These are phyloP conservation scores for Microdochium bolleyi DNA, from an alignment of 2,329 filamentous ascomycete species.

Conservation along the genomic window DNA sequence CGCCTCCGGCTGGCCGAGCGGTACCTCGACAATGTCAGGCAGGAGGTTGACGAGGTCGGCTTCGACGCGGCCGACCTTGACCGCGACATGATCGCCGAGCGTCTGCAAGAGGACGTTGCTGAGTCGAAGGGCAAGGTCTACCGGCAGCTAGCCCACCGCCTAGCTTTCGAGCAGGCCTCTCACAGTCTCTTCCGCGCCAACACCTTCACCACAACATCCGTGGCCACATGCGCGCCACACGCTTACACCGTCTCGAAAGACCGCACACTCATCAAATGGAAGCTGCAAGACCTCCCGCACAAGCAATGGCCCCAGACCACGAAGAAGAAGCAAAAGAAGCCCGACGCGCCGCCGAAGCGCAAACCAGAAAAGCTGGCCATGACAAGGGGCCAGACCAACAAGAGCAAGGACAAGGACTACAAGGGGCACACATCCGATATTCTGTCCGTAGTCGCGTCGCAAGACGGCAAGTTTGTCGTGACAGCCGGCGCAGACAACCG, in stretches of 20 bases:
- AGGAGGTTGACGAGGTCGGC: conserved; percentile 73
- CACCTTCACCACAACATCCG: conserved; percentile 67
- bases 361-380: conserved; percentile 56
- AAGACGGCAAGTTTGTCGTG: conserved; percentile 83
- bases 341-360: conserved; percentile 48
- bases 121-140: conserved; percentile 89
- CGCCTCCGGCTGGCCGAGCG: conserved; percentile 81
- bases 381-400: conserved; percentile 53
- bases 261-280: conserved; percentile 80
- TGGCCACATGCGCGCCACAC: conserved; percentile 72
- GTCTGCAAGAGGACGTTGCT: conserved; percentile 84
- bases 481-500: conserved; percentile 82
- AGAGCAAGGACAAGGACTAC: conserved; percentile 55
- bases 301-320: conserved; percentile 53
- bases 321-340: conserved; percentile 49
- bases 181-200: conserved; percentile 73
- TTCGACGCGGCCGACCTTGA: conserved; percentile 95
- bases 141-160: conserved; percentile 64
- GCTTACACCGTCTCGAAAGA: conserved; percentile 89
- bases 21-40: conserved; percentile 83
- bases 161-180: conserved; percentile 60
- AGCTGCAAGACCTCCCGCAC: conserved; percentile 58
- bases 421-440: conserved; percentile 76
- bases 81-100: conserved; percentile 81
- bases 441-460: conserved; percentile 75